These are phyloP conservation scores for Pestalotiopsis sp. DNA, from an alignment of 2,329 filamentous ascomycete genomes.

Conservation along the genomic window DNA sequence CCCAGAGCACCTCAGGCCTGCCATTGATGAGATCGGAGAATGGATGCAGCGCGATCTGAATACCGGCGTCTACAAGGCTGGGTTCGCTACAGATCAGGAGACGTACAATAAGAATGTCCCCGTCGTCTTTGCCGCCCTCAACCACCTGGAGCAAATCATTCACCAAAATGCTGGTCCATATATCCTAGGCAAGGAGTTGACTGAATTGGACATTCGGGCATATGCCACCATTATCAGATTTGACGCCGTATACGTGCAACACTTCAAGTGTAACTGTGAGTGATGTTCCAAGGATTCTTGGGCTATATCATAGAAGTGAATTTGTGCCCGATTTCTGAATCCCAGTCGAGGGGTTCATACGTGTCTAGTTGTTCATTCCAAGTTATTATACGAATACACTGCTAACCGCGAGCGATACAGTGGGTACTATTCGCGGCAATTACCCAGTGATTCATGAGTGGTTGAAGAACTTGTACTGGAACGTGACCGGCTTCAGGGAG, in stretches of 20 bases:
- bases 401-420: not conserved
- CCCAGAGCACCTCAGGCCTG: slow-evolving; percentile 43
- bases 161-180: slow-evolving; percentile 46
- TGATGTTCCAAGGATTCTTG: not conserved
- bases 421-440: slow-evolving; percentile 60
- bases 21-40: slow-evolving; percentile 53
- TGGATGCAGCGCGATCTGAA: slow-evolving; percentile 62
- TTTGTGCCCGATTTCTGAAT: not conserved
- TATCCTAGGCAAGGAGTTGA: slow-evolving; percentile 55
- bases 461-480: slow-evolving; percentile 61
- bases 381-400: not conserved
- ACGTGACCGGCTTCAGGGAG: slow-evolving; percentile 53
- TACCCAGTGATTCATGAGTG: slow-evolving; percentile 64
- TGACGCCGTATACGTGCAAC: slow-evolving; percentile 64
- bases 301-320: not conserved
- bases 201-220: slow-evolving; percentile 60
- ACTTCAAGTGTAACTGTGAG: slow-evolving; percentile 62
- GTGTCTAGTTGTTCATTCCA: not conserved
- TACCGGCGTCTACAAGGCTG: slow-evolving; percentile 62
- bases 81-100: slow-evolving; percentile 58
- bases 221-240: slow-evolving; percentile 62
- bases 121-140: slow-evolving; percentile 59
- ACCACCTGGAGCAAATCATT: slow-evolving; percentile 54
- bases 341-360: not conserved
- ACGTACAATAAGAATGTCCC: slow-evolving; percentile 56